These are phyloP conservation scores for Trichoderma harzianum DNA, from an alignment of 2,329 filamentous ascomycete species.

Conservation along the genomic window DNA sequence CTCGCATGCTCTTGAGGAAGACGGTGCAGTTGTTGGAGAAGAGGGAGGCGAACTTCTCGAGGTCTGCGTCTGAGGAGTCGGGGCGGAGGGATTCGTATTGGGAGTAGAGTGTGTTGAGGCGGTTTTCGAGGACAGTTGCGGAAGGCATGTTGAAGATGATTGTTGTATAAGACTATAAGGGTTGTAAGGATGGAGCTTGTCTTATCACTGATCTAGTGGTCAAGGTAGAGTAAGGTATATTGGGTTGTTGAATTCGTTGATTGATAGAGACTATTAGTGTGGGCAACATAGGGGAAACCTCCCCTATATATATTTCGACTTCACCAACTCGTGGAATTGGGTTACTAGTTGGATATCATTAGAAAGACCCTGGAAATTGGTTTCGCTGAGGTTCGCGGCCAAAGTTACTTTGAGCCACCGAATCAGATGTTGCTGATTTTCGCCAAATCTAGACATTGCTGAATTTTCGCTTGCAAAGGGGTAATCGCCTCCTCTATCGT, in stretches of 20 bases:
- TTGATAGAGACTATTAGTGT: not conserved
- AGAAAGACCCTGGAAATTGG: not conserved
- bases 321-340: not conserved
- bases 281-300: not conserved
- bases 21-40: constrained; percentile 1
- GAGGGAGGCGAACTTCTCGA: not conserved
- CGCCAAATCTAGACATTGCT: not conserved
- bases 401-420: not conserved
- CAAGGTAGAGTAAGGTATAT: not conserved
- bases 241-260: not conserved
- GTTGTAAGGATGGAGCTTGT: too few relatives aligned
- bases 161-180: not conserved
- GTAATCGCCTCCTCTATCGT: not conserved
- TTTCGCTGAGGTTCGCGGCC: not conserved
- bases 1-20: constrained; percentile 1
- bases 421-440: not conserved
- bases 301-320: not conserved
- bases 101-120: not conserved
- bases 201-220: not conserved
- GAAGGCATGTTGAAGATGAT: not conserved
- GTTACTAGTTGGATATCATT: not conserved
- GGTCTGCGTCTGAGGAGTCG: not conserved
- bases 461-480: not conserved
- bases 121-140: not conserved
- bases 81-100: not conserved